Base-by-base conservation (phyloP, 441 rosid species). In the Gossypium schwendimanii region DNA sequence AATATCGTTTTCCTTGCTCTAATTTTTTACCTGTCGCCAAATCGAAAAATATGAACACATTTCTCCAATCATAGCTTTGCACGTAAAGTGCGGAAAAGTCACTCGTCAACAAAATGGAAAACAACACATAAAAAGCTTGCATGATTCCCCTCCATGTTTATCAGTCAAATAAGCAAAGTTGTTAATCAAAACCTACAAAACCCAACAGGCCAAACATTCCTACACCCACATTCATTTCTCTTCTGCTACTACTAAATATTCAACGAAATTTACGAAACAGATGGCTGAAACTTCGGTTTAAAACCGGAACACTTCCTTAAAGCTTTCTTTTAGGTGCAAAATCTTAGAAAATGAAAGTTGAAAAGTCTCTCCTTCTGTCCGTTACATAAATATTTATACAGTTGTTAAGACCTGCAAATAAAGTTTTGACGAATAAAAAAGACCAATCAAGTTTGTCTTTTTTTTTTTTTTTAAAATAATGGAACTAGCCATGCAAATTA, bases 111-210 rank as follows among this genome's bases (percentile, higher is more conserved):
- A 23, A 24, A 47, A 17, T 6, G 41, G 3, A 66, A 49, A 31
- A 31, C 39, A 31, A 31, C 39, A 31, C 6, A 31, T 31, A 31
- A 31, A 68, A 24, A 45, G n/a, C 18, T 15, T 9, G 24, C 12
- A 36, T 47, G 58, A 21, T n/a, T 44, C 55, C 23, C 39, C 21
- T 44, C 4, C 39, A 7, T 49, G 33, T 50, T 50, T 15, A 50
- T 50, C 71, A 50, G 71, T 68, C 71, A 68, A 68, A 68, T 50
- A 47, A 50, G 60, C 57, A 68, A 68, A 68, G 71, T 68, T 67
- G 9, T 4, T 20, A 41, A 41, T 41, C 24, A 68, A 68, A 49
- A 14, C 9, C 58, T 12, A 24, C 2, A 9, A 39, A 67, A 49
- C 71, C 50, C 24, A 14, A 39, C 60, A 15, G 28, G 45, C 60